phyloP scores from a whole-genome alignment of 139 green algal genomes.

The Picochlorum sp. region DNA sequence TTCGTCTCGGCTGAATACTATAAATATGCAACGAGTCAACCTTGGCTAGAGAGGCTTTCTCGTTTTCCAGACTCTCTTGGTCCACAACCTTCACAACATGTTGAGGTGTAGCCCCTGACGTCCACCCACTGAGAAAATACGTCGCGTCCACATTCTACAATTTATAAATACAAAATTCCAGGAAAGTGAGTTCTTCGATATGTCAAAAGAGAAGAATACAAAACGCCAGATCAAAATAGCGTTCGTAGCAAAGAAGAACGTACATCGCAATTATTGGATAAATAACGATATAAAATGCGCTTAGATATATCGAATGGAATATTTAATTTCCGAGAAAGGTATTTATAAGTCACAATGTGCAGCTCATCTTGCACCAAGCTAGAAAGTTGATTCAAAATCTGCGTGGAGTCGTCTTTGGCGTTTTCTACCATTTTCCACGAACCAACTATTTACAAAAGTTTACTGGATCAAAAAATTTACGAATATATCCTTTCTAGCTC shows the following conservation, averaged over 20 bases:
- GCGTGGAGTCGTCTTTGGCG: too few species aligned
- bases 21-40: constrained; percentile 42
- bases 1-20: constrained; percentile 19
- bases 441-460: too few species aligned
- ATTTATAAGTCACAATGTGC: constrained; percentile 41
- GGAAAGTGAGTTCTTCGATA: neutral
- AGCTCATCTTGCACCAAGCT: neutral
- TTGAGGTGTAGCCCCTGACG: neutral
- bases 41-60: constrained; percentile 5
- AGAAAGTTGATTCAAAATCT: neutral
- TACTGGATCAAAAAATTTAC: too few species aligned
- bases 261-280: constrained; percentile 17
- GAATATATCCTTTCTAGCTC: too few species aligned
- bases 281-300: constrained; percentile 22
- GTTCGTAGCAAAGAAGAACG: neutral
- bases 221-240: neutral
- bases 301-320: constrained; percentile 32
- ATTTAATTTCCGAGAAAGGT: constrained; percentile 21
- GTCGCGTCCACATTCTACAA: constrained; percentile 31
- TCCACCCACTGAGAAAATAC: constrained; percentile 40
- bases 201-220: neutral
- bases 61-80: constrained; percentile 18
- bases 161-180: neutral
- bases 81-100: constrained; percentile 16
- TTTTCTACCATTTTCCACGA: too few species aligned